These are phyloP conservation scores for Phytopythium boreale DNA, from an alignment of 352 stramenopile species.

Conservation along the genomic window DNA sequence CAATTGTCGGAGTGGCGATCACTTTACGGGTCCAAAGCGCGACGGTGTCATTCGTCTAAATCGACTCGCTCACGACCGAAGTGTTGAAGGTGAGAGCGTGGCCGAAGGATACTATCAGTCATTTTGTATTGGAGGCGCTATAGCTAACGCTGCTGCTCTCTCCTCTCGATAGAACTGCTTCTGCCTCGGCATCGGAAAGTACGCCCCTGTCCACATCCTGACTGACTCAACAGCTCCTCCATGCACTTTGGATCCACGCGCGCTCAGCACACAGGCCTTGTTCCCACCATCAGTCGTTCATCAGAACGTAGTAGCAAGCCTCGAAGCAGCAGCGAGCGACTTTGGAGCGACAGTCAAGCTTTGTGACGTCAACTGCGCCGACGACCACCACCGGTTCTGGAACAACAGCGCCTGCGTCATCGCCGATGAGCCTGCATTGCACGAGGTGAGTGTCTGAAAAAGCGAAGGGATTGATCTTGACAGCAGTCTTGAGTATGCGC, in stretches of 20 bases:
- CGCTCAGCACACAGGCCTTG: conserved; percentile 7
- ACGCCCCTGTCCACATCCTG: conserved; percentile 10
- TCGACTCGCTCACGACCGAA: conserved; percentile 19
- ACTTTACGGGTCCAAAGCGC: background rate
- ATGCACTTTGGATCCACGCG: conserved; percentile 4
- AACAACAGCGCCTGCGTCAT: conserved; percentile 3
- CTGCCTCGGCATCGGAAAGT: conserved; percentile 17
- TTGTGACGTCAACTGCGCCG: background rate
- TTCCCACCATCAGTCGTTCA: background rate
- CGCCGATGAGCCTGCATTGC: conserved; percentile 9
- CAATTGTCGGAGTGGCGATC: conserved; percentile 6
- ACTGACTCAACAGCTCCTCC: background rate
- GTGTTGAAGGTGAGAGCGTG: conserved; percentile 16
- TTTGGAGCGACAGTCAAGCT: conserved; percentile 6
- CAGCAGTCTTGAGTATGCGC: background rate
- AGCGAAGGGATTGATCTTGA: background rate
- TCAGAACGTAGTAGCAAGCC: background rate
- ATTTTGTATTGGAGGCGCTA: no score
- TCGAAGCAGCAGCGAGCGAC: conserved; percentile 1
- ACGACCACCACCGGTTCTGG: conserved; percentile 8
- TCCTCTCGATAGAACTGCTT: conserved; percentile 11
- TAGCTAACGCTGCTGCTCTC: background rate
- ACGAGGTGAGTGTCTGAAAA: conserved; percentile 4
- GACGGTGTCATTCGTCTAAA: conserved; percentile 11
- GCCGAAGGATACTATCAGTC: background rate